Base-by-base conservation (phyloP, 768 basidiomycete species). In the Hypholoma sublateritium region DNA sequence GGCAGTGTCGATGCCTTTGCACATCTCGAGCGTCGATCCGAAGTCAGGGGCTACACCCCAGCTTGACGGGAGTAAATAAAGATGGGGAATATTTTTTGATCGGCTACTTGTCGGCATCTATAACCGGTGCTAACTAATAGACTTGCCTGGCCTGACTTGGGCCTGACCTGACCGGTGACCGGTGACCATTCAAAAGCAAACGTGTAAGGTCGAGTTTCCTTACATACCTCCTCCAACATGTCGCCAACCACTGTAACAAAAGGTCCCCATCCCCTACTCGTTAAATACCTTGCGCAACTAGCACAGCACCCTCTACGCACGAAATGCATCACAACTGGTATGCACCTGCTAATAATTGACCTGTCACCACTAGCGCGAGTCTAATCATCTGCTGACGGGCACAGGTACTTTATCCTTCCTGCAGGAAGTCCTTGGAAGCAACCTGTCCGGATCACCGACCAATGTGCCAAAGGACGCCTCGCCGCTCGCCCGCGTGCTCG, bases 401-500 rank as follows among this genome's bases (percentile, higher is more conserved):
- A 44, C 25, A 66, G 84, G 70, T 28, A 74, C 78, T 0, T 69
- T 87, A 65, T 86, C 79, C 62, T 86, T 86, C 69, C 69, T 92
- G 50, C 92, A 93, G 70, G 93, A 94, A 71, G 84, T 93, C 39
- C 81, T 94, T 25, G 90, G 88, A 14, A 88, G 86, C 57, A 81
- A 88, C 57, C 70, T 85, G 44, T 88, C 91, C 8, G 80, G 86
- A 36, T 67, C 85, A 45, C 86, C 88, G 6, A 73, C 78, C 8
- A 77, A 69, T 37, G 74, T 81, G 7, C 59, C 80, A 34, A 84
- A 84, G 59, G 73, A 84, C 74, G 81, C 84, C 1, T 78, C 88
- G 2, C 59, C 76, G 21, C 65, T 84, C 59, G 64, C 77, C 50
- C 84, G 81, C 60, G 66, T 74, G 16, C 79, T 89, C 47, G 84